Percentiles rank a stretch among this genome's conserved stretches.
phyloP scores from a whole-genome alignment of 768 basidiomycete genomes.

The Russula sp. region DNA sequence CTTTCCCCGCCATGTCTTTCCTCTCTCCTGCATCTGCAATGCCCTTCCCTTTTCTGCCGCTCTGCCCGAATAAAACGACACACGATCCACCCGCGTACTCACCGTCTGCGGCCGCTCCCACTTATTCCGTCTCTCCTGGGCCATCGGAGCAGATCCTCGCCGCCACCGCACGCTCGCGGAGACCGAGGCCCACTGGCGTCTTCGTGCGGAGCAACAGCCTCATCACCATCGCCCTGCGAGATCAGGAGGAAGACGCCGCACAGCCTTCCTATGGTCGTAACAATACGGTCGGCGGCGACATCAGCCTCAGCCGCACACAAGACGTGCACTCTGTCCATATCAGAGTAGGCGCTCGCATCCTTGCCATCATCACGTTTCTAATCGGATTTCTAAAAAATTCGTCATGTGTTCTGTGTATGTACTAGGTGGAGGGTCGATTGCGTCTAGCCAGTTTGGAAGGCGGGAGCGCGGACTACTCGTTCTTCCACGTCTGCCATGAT shows the following conservation, averaged over 20 bases:
- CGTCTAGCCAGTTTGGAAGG: conserved; percentile 21
- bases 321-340: conserved; percentile 40
- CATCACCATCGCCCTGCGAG: conserved; percentile 40
- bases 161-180: conserved; percentile 33
- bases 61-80: not conserved
- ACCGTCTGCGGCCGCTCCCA: conserved; percentile 47
- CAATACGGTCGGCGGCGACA: conserved; percentile 37
- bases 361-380: not conserved
- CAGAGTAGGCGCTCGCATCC: conserved; percentile 33
- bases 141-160: conserved; percentile 50
- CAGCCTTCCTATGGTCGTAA: conserved; percentile 44
- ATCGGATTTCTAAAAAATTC: not conserved
- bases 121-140: conserved; percentile 51
- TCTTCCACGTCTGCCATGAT: conserved; percentile 17
- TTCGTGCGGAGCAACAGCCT: conserved; percentile 38
- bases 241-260: conserved; percentile 38
- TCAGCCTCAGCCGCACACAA: conserved; percentile 38
- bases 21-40: not conserved
- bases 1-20: conserved; percentile 7
- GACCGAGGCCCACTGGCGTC: conserved; percentile 33
- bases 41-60: not conserved
- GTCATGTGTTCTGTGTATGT: not conserved
- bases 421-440: conserved; percentile 26
- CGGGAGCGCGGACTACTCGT: not conserved
- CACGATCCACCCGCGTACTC: conserved; percentile 46